A percentile compares a stretch with the other conserved stretches of the same genome.
These are phyloP conservation scores for Boletus eberwhitei DNA, from an alignment of 768 basidiomycete species.

Conservation along the genomic window DNA sequence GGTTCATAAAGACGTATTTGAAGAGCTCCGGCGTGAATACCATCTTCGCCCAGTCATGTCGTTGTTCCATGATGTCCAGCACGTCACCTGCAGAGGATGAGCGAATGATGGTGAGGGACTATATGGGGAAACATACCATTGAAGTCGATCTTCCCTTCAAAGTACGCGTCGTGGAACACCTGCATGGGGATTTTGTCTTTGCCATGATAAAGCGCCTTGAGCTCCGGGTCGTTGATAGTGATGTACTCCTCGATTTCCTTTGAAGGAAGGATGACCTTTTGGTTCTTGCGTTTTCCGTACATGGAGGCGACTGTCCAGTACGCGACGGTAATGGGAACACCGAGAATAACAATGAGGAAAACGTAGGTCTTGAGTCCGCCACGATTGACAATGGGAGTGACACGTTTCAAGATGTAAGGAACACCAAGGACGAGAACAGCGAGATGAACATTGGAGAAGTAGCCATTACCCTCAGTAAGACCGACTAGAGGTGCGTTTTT, in stretches of 20 bases:
- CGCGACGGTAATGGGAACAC: slow-evolving; percentile 70
- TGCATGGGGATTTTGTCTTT: slow-evolving; percentile 97
- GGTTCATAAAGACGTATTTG: slow-evolving; percentile 84
- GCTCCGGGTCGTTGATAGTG: slow-evolving; percentile 78
- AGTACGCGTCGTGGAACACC: slow-evolving; percentile 95
- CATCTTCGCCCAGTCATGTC: slow-evolving; percentile 96
- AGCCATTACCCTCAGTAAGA: slow-evolving; percentile 81
- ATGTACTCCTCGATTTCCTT: slow-evolving; percentile 89
- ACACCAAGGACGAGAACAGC: slow-evolving; percentile 72
- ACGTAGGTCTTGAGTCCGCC: slow-evolving; percentile 85
- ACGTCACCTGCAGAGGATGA: slow-evolving; percentile 66
- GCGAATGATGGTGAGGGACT: not conserved
- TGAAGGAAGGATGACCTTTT: slow-evolving; percentile 80
- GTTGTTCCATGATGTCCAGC: slow-evolving; percentile 87
- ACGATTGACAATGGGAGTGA: slow-evolving; percentile 77
- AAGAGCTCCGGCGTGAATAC: slow-evolving; percentile 87
- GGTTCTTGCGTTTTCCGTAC: slow-evolving; percentile 77
- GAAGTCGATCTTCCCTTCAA: slow-evolving; percentile 93
- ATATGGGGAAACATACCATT: slow-evolving; percentile 57
- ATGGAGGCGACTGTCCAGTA: slow-evolving; percentile 91
- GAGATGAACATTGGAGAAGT: slow-evolving; percentile 80
- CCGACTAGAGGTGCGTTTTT: slow-evolving; percentile 82
- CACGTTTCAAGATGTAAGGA: slow-evolving; percentile 80
- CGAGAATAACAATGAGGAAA: slow-evolving; percentile 72
- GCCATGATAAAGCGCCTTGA: slow-evolving; percentile 75